Evolutionary conservation across 1,139 yeast species (phyloP).

Genomic region (Protomyces inundatus): DNA sequence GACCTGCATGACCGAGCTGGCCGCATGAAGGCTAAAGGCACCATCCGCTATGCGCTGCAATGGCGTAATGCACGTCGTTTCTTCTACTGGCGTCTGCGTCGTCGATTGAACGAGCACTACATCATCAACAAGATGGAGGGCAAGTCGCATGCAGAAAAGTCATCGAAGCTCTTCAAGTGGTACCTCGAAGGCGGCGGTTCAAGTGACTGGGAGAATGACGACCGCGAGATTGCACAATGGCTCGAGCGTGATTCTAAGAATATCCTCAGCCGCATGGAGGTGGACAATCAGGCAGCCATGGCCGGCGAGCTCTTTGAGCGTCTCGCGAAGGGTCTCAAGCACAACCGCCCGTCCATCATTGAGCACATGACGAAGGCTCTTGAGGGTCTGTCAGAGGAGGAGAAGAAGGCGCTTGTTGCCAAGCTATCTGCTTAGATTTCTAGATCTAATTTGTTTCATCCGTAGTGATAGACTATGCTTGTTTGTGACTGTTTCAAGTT

Average conservation of each 20-base stretch:
- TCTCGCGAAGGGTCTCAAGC: conserved; percentile 16
- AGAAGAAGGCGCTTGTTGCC: conserved; percentile 12
- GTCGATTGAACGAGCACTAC: conserved; percentile 91
- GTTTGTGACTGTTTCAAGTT: not conserved
- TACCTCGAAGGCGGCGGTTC: conserved; percentile 12
- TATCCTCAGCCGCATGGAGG: conserved; percentile 27
- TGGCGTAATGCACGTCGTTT: conserved; percentile 87
- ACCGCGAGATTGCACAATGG: conserved; percentile 27
- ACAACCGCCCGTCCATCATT: conserved; percentile 13
- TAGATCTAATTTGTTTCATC: not conserved
- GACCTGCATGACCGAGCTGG: conserved; percentile 96
- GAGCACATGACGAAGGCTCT: conserved; percentile 20
- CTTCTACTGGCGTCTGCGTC: conserved; percentile 98
- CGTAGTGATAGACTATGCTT: not conserved
- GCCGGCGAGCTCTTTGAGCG: conserved; percentile 18
- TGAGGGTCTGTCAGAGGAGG: conserved; percentile 24
- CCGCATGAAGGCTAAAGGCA: conserved; percentile 94
- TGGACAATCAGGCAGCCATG: conserved; percentile 29
- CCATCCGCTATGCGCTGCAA: conserved; percentile 73
- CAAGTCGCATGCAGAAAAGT: conserved; percentile 1
- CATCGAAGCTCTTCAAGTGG: conserved; percentile 26
- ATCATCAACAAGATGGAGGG: conserved; percentile 60
- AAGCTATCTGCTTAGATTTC: not conserved
- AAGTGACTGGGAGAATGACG: conserved; percentile 27
- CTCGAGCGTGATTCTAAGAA: conserved; percentile 26